Percentiles rank a stretch among this genome's conserved stretches.
Evolutionary conservation across 2,329 filamentous ascomycete genomes (phyloP).

Genomic region (Cladophialophora psammophila): DNA sequence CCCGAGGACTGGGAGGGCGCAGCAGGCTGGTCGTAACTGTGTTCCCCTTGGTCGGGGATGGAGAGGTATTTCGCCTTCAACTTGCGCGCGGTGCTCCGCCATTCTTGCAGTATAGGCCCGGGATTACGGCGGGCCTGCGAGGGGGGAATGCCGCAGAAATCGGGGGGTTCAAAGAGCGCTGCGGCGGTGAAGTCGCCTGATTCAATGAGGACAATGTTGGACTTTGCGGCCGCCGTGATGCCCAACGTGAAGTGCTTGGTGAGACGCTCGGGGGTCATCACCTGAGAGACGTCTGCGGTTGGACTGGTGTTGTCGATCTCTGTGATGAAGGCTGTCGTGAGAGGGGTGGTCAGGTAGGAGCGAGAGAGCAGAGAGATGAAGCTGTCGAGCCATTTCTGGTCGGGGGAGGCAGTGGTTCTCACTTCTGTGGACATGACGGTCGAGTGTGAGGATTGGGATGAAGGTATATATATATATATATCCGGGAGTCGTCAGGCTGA

Average conservation of each 20-base stretch:
- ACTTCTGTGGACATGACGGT: constrained; percentile 28
- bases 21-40: constrained; percentile 40
- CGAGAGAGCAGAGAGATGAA: constrained; percentile 39
- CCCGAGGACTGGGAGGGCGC: constrained; percentile 39
- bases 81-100: constrained; percentile 31
- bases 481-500: background rate
- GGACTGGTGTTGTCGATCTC: constrained; percentile 37
- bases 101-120: constrained; percentile 39
- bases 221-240: constrained; percentile 38
- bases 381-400: constrained; percentile 36
- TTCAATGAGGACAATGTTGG: constrained; percentile 36
- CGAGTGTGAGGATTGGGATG: constrained; percentile 1
- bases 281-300: constrained; percentile 24
- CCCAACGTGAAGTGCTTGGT: constrained; percentile 40
- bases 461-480: too few relatives aligned
- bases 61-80: constrained; percentile 40
- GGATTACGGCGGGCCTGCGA: constrained; percentile 39
- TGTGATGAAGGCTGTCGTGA: constrained; percentile 41
- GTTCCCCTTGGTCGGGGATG: constrained; percentile 37
- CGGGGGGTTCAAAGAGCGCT: constrained; percentile 40
- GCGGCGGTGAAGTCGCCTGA: constrained; percentile 35
- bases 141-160: constrained; percentile 40
- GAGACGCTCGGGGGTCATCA: constrained; percentile 37
- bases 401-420: constrained; percentile 25
- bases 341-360: constrained; percentile 37